Evolutionary conservation across 2,329 filamentous ascomycete species (phyloP).

Genomic region (Gremmenia infestans): DNA sequence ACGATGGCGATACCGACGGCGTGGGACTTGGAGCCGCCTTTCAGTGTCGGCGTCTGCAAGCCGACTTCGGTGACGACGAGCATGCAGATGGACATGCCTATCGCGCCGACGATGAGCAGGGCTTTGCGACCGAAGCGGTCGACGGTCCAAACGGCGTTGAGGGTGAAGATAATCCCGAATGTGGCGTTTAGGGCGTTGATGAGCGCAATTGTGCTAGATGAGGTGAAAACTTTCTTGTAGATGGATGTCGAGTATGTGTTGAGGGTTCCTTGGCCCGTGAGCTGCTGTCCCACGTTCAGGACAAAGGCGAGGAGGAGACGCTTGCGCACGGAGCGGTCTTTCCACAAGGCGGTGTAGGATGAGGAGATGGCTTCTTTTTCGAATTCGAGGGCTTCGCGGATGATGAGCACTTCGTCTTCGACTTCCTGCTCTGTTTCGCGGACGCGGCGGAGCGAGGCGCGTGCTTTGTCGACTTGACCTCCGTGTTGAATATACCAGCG

Average conservation of each 20-base stretch:
- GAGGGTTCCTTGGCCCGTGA: conserved; percentile 67
- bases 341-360: conserved; percentile 62
- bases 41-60: conserved; percentile 48
- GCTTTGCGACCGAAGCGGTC: conserved; percentile 67
- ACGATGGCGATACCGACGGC: conserved; percentile 61
- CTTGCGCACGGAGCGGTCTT: conserved; percentile 63
- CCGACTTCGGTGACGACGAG: conserved; percentile 54
- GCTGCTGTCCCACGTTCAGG: conserved; percentile 66
- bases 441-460: conserved; percentile 51
- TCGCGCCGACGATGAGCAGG: conserved; percentile 60
- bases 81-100: conserved; percentile 67
- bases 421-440: conserved; percentile 62
- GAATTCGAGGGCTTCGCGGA: conserved; percentile 65
- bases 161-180: conserved; percentile 65
- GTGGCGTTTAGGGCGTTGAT: conserved; percentile 72
- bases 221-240: conserved; percentile 66
- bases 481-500: conserved; percentile 62
- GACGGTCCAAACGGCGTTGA: conserved; percentile 68
- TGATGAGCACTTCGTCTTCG: conserved; percentile 59
- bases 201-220: conserved; percentile 54
- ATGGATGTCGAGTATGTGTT: conserved; percentile 68
- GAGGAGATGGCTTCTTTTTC: conserved; percentile 64
- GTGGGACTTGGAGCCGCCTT: conserved; percentile 48
- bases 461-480: conserved; percentile 54
- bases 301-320: conserved; percentile 60